Evolutionary conservation across 805 yeast genomes (phyloP), one percentile per base, ranked within the genome.

Genomic region (Candida sakaeoensis): DNA sequence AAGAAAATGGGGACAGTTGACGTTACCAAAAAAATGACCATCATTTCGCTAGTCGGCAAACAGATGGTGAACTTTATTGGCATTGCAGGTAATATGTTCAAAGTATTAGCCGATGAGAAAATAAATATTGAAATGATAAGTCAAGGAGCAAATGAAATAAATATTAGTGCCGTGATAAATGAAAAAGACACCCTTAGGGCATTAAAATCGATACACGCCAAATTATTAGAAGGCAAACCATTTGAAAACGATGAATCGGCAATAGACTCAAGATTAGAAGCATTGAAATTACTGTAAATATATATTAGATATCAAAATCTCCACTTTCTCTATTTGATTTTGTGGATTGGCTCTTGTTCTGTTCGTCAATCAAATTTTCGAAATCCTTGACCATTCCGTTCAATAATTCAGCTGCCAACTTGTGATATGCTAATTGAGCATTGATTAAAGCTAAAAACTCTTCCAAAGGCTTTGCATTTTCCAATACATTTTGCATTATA

Each of bases 81-180:
- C 57, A 90, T 88, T 58, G 99, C 99, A 0, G 96, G 97, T 34
- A 82, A 88, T 50, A 91, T 91, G 96, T 93, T 93, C 69, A 81
- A 89, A 52, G 87, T 95, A 2, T 70, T 93, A 50, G 97, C 98
- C 6, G 90, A 86, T 55, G 95, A 91, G 54, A 77, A 78, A 33
- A 84, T 93, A 57, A 93, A 93, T 65, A 88, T 93, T 52, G 99
- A 93, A 64, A 93, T 93, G 99, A 93, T 93, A 64, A 79, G 89
- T 42, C 99, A 93, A 73, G 99, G 99, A 53, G 96, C 98, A 14
- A 91, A 91, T 56, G 99, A 93, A 65, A 93, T 93, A 56, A 93
- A 93, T 61, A 93, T 93, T 39, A 85, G 95, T 24, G 95, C 97
- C 48, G 99, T 93, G 39, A 88, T 93, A 46, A 85, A 85, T 48